These are phyloP conservation scores for Sporothrix dimorphospora DNA, from an alignment of 2,329 filamentous ascomycete genomes.

Conservation along the genomic window DNA sequence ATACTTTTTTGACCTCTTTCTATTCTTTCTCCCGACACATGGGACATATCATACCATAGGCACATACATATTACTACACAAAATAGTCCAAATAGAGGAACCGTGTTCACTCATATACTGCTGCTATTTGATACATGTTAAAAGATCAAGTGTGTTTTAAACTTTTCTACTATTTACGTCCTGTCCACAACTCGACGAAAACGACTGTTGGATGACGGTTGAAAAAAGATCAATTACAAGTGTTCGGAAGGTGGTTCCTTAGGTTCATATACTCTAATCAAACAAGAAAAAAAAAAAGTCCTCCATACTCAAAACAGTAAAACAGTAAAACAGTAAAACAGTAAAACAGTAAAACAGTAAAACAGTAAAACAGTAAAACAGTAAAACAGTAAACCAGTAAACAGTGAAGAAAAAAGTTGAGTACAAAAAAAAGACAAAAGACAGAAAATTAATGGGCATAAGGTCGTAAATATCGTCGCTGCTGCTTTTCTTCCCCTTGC, in stretches of 20 bases:
- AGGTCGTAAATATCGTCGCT: conserved; percentile 21
- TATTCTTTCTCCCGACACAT: not conserved
- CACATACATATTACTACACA: conserved; percentile 11
- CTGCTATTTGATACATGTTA: not conserved
- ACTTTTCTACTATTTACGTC: too few species aligned
- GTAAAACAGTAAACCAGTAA: not conserved
- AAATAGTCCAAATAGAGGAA: conserved; percentile 17
- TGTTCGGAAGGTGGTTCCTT: conserved; percentile 5
- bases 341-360: not conserved
- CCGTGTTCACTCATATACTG: not conserved
- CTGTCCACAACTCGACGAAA: too few species aligned
- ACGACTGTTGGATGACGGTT: too few species aligned
- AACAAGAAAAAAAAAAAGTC: not conserved
- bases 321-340: not conserved
- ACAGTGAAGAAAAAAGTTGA: not conserved
- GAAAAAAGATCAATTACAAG: not conserved
- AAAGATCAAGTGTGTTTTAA: too few species aligned
- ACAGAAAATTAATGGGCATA: not conserved
- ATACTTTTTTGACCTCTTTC: not conserved
- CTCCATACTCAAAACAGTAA: not conserved
- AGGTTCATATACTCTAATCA: conserved; percentile 3
- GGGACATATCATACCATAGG: not conserved
- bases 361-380: not conserved
- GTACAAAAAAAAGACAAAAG: not conserved
- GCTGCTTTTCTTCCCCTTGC: not conserved